Evolutionary conservation across 2,329 filamentous ascomycete genomes (phyloP).

Genomic region (Colletotrichum cereale): DNA sequence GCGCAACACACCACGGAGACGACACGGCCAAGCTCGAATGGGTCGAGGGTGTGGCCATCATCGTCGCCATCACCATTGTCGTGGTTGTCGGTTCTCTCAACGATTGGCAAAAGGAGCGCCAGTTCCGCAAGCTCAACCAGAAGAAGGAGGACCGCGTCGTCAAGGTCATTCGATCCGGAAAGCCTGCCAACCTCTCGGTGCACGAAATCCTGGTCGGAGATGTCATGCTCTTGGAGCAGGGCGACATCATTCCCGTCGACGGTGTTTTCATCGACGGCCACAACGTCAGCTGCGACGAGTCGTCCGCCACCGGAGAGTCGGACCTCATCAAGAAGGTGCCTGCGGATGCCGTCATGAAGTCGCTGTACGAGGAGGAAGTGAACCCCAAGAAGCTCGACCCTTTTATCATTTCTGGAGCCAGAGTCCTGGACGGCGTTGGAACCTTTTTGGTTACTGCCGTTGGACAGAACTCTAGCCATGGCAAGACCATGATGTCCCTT

Average conservation of each 20-base stretch:
- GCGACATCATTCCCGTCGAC: constrained; percentile 79
- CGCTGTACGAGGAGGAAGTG: constrained; percentile 62
- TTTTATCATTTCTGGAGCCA: constrained; percentile 86
- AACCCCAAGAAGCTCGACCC: constrained; percentile 72
- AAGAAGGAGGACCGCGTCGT: constrained; percentile 83
- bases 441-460: constrained; percentile 43
- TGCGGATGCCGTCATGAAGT: constrained; percentile 69
- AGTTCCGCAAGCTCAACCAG: constrained; percentile 84
- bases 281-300: constrained; percentile 75
- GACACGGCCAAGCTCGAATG: constrained; percentile 74
- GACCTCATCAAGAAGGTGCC: constrained; percentile 77
- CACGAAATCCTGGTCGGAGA: constrained; percentile 81
- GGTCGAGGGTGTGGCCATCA: constrained; percentile 86
- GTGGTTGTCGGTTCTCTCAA: constrained; percentile 82
- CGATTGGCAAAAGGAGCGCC: constrained; percentile 85
- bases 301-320: constrained; percentile 80
- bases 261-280: constrained; percentile 73
- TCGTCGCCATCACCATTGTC: constrained; percentile 82
- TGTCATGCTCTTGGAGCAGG: constrained; percentile 79
- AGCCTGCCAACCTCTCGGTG: constrained; percentile 75
- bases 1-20: constrained; percentile 61
- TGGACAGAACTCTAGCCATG: constrained; percentile 42
- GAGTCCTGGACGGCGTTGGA: constrained; percentile 65
- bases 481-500: constrained; percentile 43
- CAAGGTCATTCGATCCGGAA: constrained; percentile 81